Evolutionary conservation across 352 stramenopile species (phyloP), one percentile per base, ranked within the genome.

Genomic region (Globisporangium viniferum): DNA sequence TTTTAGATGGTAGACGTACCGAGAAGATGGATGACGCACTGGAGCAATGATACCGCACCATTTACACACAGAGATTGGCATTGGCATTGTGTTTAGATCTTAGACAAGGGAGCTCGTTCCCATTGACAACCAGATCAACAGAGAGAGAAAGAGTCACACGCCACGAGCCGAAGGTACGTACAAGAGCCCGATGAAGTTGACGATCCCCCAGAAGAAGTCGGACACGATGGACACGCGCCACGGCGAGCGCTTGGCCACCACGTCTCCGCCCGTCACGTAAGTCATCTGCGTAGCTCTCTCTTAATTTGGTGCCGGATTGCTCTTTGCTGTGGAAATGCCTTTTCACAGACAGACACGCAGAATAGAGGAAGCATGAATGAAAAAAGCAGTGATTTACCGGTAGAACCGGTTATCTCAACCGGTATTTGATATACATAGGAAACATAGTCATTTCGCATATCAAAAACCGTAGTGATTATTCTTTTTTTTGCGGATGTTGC

Each of bases 121-220:
- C 51, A 8, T n/a, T 8, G 31, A 4, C 9, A 41, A 27, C 27
- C 27, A 31, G 2, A 33, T 18, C 7, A 44, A 35, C 8, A 44
- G 29, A 46, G 31, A 24, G 15, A 36, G 10, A 56, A 36, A 20
- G 54, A 60, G 44, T 18, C 41, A 49, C 39, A 4, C 15, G 14
- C 35, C 14, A 18, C 49, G 22, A 33, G 12, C 29, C 6, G 7
- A 9, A 0, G 29, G n/a, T 10, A 84, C 85, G 66, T 79, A 93
- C 86, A 93, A 92, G 62, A 93, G 76, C 33, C 85, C 83, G 1
- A 93, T 69, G 53, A 93, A 86, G 82, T 90, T 88, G 36, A 92
- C 62, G 54, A 86, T 71, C 33, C 82, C 79, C 86, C 86, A 93
- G 66, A 93, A 84, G 20, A 75, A 65, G 73, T 93, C 86, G 8